Evolutionary conservation across 1,139 yeast genomes (phyloP).

Genomic region (Lodderomyces margitis): DNA sequence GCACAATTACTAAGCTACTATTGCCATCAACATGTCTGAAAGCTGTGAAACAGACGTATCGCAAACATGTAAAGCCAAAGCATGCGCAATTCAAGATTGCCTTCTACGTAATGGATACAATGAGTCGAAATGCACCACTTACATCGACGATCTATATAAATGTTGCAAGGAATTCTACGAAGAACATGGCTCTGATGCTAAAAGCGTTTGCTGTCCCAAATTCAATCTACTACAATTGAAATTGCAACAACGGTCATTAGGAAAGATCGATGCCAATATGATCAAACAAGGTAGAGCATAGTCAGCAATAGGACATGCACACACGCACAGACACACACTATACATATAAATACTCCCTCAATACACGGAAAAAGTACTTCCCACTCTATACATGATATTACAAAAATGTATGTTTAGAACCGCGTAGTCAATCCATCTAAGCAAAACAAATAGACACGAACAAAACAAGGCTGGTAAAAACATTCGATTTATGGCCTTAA

Average conservation of each 20-base stretch:
- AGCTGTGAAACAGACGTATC: constrained; percentile 3
- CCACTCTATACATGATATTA: too few relatives aligned
- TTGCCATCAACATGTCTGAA: neutral
- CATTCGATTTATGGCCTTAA: constrained; percentile 68
- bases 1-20: neutral
- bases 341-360: neutral
- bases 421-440: constrained; percentile 56
- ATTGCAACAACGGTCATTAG: constrained; percentile 54
- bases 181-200: constrained; percentile 50
- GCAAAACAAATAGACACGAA: constrained; percentile 49
- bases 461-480: constrained; percentile 59
- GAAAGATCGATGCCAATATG: constrained; percentile 52
- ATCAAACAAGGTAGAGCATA: constrained; percentile 19
- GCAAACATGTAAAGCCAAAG: constrained; percentile 64
- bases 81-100: constrained; percentile 72
- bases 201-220: constrained; percentile 66
- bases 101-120: constrained; percentile 51
- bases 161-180: constrained; percentile 61
- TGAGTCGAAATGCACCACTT: constrained; percentile 59
- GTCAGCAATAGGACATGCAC: too few relatives aligned
- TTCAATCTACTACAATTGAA: constrained; percentile 54
- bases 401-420: constrained; percentile 66
- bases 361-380: neutral
- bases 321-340: too few relatives aligned
- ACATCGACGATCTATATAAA: constrained; percentile 57